phyloP scores from a whole-genome alignment of 75 land plant genomes.

The Azolla pinnata region DNA sequence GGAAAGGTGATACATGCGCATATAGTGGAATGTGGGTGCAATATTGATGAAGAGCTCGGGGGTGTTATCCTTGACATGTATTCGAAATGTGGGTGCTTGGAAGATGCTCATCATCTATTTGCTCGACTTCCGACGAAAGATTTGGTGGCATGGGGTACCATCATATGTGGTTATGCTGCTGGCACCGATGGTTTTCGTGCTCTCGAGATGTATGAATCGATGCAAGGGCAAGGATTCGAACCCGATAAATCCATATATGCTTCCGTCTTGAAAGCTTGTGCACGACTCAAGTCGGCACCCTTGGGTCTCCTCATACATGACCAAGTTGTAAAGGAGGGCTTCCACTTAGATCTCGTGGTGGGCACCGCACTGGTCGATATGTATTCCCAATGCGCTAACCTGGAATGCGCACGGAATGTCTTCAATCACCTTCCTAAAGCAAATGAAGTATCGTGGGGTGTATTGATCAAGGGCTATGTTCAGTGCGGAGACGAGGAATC shows the following conservation, averaged over 20 bases:
- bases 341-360: neutral
- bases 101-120: neutral
- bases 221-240: neutral
- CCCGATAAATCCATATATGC: neutral
- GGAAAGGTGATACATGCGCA: neutral
- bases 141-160: conserved; percentile 3
- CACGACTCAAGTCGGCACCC: too few relatives aligned
- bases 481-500: neutral
- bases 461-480: neutral
- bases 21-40: neutral
- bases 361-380: conserved; percentile 3
- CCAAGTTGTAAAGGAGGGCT: neutral
- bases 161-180: conserved; percentile 2
- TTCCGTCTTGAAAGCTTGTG: conserved; percentile 1
- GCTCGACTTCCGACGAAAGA: neutral
- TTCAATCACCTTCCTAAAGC: neutral
- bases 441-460: conserved; percentile 12
- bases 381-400: conserved; percentile 9
- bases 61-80: neutral
- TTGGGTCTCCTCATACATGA: neutral
- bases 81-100: neutral
- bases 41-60: neutral
- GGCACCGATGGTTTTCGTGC: neutral
- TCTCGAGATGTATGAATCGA: neutral
- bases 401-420: conserved; percentile 4